A percentile compares a stretch with the other conserved stretches of the same genome.
Evolutionary conservation across 139 green algal species (phyloP).

Genomic region (Chlamydomonas sp.): DNA sequence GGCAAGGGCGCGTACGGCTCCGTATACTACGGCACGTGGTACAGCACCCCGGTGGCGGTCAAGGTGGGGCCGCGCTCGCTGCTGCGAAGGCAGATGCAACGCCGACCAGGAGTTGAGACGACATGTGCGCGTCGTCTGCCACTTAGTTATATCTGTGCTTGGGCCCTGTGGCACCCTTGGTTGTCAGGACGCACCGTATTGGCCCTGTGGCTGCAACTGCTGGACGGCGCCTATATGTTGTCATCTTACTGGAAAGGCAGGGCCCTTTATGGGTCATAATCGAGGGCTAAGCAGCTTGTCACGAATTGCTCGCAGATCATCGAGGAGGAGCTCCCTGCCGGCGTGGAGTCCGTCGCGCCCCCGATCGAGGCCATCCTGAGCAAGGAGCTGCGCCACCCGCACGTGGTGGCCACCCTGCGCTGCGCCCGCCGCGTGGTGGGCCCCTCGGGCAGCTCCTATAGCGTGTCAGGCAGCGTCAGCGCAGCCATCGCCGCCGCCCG

Average conservation of each 20-base stretch:
- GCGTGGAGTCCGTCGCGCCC: neutral
- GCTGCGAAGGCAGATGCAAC: neutral
- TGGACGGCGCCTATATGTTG: no score
- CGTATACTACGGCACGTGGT: slow-evolving; percentile 55
- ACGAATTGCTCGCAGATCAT: slow-evolving; percentile 29
- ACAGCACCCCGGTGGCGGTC: slow-evolving; percentile 50
- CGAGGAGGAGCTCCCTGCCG: slow-evolving; percentile 32
- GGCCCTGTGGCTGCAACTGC: no score
- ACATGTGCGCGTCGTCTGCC: no score
- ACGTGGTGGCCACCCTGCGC: slow-evolving; percentile 53
- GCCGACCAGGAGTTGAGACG: no score
- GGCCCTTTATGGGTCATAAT: no score
- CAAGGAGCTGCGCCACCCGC: slow-evolving; percentile 50
- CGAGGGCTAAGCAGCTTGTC: no score
- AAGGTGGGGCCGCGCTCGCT: slow-evolving; percentile 25
- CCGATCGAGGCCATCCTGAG: slow-evolving; percentile 46
- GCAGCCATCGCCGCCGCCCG: neutral
- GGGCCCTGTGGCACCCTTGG: no score
- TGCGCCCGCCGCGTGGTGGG: slow-evolving; percentile 31
- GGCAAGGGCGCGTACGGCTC: slow-evolving; percentile 56
- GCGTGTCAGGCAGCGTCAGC: neutral
- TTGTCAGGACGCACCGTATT: no score
- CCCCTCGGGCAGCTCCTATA: neutral
- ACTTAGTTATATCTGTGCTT: no score
- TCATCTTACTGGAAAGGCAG: neutral